These are phyloP conservation scores for Podospora pseudopauciseta DNA, from an alignment of 495 filamentous ascomycete genomes.

Conservation along the genomic window DNA sequence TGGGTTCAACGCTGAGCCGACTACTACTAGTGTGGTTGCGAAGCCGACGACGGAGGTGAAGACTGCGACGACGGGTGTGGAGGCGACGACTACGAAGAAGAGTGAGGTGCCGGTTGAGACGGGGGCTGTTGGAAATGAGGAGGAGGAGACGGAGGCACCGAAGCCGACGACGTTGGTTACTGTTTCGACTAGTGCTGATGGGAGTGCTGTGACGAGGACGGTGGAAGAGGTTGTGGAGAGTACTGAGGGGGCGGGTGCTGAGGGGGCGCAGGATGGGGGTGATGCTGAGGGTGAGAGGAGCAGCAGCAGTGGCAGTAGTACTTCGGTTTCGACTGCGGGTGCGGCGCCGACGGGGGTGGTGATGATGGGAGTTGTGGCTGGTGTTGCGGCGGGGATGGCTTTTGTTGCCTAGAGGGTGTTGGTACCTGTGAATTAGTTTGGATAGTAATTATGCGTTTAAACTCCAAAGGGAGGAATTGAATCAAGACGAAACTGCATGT, in stretches of 20 bases:
- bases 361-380: conserved; percentile 16
- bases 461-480: background rate
- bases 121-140: background rate
- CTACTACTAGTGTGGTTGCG: conserved; percentile 18
- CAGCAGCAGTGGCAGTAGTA: background rate
- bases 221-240: background rate
- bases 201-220: background rate
- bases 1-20: conserved; percentile 30
- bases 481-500: background rate
- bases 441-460: background rate
- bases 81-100: background rate
- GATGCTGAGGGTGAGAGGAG: background rate
- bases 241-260: background rate
- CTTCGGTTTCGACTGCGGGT: conserved; percentile 14
- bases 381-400: conserved; percentile 13
- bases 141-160: background rate
- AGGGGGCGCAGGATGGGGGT: background rate
- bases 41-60: background rate
- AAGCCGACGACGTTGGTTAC: conserved; percentile 9
- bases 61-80: background rate
- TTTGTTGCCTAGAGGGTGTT: background rate
- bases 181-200: background rate
- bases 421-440: background rate
- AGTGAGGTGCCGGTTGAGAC: background rate
- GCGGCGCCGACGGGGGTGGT: conserved; percentile 15